A percentile compares a stretch with the other conserved stretches of the same genome.
Evolutionary conservation across 306 rosid genomes (phyloP).

Genomic region (Rosa rugosa): DNA sequence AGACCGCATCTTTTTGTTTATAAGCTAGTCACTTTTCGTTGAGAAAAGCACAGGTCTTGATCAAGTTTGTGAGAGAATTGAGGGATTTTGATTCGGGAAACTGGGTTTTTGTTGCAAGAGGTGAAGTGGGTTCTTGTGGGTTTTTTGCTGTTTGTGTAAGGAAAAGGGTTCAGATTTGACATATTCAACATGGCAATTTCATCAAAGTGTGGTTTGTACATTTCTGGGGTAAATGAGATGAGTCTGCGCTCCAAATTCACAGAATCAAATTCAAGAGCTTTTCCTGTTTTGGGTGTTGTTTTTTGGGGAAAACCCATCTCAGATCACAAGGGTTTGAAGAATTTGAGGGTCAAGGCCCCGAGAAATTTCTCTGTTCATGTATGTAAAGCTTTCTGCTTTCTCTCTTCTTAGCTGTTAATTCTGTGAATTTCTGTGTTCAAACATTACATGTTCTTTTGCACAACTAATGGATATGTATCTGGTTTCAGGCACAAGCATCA

Average conservation of each 20-base stretch:
- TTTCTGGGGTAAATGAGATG: conserved; percentile 43
- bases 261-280: conserved; percentile 29
- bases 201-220: conserved; percentile 37
- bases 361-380: conserved; percentile 42
- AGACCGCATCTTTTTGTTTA: not conserved
- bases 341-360: conserved; percentile 33
- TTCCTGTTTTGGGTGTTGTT: conserved; percentile 32
- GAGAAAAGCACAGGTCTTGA: not conserved
- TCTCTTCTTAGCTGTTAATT: not conserved
- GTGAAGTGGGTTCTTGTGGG: conserved; percentile 16
- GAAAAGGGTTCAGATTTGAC: not conserved
- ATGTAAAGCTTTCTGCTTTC: conserved; percentile 21
- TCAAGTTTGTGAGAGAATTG: not conserved
- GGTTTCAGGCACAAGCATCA: conserved; percentile 60
- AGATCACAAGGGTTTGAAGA: conserved; percentile 29
- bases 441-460: not conserved
- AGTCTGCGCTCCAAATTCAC: conserved; percentile 34
- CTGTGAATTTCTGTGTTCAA: not conserved
- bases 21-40: conserved; percentile 19
- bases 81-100: not conserved
- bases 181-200: conserved; percentile 38
- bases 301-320: conserved; percentile 49
- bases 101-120: conserved; percentile 4
- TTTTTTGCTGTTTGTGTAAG: conserved; percentile 21
- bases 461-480: not conserved